Conservation (phyloP, 331 rosid species). For the Cydonia oblonga region DNA sequence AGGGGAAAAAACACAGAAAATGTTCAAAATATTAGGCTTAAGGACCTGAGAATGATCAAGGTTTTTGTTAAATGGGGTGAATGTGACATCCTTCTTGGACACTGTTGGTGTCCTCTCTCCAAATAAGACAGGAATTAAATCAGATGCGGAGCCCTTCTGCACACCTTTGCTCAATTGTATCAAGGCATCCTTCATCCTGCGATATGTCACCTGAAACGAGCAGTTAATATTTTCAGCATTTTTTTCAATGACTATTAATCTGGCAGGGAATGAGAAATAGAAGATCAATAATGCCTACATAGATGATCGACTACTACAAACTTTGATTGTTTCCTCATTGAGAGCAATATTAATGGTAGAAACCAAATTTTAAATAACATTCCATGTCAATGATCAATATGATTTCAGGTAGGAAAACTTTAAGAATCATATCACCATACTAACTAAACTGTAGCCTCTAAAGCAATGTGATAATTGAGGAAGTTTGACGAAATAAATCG, state of each 20-base stretch:
- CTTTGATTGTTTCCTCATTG: background rate
- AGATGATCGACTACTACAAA: background rate
- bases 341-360: background rate
- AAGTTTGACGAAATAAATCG: background rate
- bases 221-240: constrained; percentile 1
- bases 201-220: constrained; percentile 68
- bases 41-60: constrained; percentile 92
- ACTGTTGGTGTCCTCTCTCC: constrained; percentile 77
- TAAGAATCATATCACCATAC: background rate
- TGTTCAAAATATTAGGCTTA: constrained; percentile 9
- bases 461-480: background rate
- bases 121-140: constrained; percentile 72
- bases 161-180: constrained; percentile 90
- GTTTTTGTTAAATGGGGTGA: constrained; percentile 54
- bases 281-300: background rate
- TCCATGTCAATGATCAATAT: background rate
- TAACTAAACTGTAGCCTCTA: background rate
- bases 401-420: background rate
- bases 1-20: background rate
- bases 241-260: constrained; percentile 1
- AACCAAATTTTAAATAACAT: background rate
- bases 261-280: background rate
- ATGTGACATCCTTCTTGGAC: constrained; percentile 64
- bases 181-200: constrained; percentile 88
- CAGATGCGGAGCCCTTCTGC: constrained; percentile 89